Base-by-base conservation (phyloP, 805 yeast genomes). In the Candida oleophila region DNA sequence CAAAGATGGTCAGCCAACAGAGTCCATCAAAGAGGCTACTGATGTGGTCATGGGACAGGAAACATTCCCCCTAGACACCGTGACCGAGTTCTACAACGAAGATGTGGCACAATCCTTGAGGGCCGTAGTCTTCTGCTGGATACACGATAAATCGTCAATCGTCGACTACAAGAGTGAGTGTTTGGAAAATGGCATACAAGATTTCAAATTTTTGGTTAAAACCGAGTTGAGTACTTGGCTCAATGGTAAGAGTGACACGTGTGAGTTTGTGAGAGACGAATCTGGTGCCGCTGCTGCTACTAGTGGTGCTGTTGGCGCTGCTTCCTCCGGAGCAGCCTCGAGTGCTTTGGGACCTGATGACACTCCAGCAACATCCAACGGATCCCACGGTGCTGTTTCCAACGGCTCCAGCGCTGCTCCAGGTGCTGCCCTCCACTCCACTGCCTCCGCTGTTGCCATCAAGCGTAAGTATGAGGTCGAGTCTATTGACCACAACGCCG, bases 181-280 rank as follows among this genome's bases (percentile, higher is more conserved):
- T 52, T 85, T 81, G 56, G 77, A 75, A 42, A 69, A 77, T 35
- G 76, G 79, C 2, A 75, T 92, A 30, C 74, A 81, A 2, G 88
- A 88, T 51, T 78, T 92, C 60, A 82, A 88, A 47, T 91, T 92
- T 60, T 66, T 88, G 61, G 96, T 89, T 56, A 83, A 95, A 66
- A 83, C 89, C 7, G 96, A 92, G 60, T 75, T 92, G 50, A 75
- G 85, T 45, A 78, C 88, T 25, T 91, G 94, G 90, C 74, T 92
- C 43, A 78, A 77, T 49, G 96, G 96, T 3, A 74, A 80, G 18
- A 71, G 82, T 2, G 81, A 76, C 34, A 72, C 76, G 20, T 82
- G 88, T 51, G 78, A 81, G 45, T 83, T 62, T 69, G 33, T 54
- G 57, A 37, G 66, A 62, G 32, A 61, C 60, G 16, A 66, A 59